phyloP scores from a whole-genome alignment of 1,284 basidiomycete genomes.

The Trametes versicolor region DNA sequence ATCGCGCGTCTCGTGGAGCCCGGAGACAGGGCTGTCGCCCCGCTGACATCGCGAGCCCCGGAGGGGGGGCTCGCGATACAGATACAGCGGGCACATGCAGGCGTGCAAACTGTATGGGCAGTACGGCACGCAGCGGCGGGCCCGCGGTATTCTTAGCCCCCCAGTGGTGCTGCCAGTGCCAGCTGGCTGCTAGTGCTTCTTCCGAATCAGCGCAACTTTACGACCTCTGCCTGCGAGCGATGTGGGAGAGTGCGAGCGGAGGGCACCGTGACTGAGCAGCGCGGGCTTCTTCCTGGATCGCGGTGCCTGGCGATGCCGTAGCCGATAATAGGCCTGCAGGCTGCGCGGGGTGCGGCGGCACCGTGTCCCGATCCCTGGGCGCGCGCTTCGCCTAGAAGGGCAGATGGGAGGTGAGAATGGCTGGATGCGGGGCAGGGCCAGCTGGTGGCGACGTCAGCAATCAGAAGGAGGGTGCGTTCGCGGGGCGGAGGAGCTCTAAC shows the following conservation, averaged over 20 bases:
- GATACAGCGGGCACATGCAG: background rate
- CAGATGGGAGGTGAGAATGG: no score
- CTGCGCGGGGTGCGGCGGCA: no score
- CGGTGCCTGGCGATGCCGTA: slow-evolving; percentile 1
- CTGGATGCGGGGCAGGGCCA: no score
- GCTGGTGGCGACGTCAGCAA: background rate
- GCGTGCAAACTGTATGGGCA: background rate
- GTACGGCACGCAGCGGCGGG: background rate
- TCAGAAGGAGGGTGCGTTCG: background rate
- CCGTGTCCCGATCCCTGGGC: background rate
- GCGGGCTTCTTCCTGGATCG: background rate
- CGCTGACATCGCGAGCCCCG: background rate
- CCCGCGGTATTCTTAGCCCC: slow-evolving; percentile 3
- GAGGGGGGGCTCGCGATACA: background rate
- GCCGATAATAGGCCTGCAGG: background rate
- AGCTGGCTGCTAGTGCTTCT: no score
- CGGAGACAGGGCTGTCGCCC: background rate
- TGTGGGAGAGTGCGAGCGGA: background rate
- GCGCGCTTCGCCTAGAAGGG: no score
- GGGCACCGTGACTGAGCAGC: no score
- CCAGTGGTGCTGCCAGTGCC: no score
- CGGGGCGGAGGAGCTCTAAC: background rate
- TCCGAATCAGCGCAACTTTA: background rate
- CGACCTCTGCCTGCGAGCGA: no score
- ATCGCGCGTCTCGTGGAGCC: background rate